Evolutionary conservation across 1,139 yeast species (phyloP).

Genomic region (Blastobotrys ciferrii): DNA sequence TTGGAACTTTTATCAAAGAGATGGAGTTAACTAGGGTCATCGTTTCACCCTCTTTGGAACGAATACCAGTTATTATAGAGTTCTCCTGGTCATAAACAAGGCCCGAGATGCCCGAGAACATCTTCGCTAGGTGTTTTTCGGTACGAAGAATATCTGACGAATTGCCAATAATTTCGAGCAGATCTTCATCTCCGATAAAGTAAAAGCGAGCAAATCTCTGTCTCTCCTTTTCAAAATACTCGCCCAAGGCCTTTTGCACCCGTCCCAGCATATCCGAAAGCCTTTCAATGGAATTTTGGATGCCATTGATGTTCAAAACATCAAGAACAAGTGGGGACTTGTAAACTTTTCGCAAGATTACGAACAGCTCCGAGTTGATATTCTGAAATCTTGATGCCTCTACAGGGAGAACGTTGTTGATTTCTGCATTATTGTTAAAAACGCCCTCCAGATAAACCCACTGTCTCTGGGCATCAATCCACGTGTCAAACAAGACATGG

Average conservation of each 20-base stretch:
- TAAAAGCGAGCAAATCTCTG: constrained; percentile 77
- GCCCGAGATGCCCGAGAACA: constrained; percentile 65
- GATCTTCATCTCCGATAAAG: constrained; percentile 87
- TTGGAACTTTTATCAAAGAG: constrained; percentile 43
- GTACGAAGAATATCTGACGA: constrained; percentile 49
- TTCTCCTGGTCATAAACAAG: constrained; percentile 44
- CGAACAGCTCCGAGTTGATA: constrained; percentile 59
- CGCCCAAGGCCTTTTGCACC: constrained; percentile 67
- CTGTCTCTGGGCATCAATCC: constrained; percentile 86
- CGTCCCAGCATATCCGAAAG: constrained; percentile 55
- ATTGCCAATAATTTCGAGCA: constrained; percentile 78
- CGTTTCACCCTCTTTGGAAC: constrained; percentile 64
- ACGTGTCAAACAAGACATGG: constrained; percentile 55
- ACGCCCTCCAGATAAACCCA: constrained; percentile 88
- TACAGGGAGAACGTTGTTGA: constrained; percentile 60
- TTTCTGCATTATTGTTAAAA: constrained; percentile 57
- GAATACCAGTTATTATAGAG: constrained; percentile 47
- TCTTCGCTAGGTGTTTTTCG: constrained; percentile 63
- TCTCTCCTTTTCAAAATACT: constrained; percentile 78
- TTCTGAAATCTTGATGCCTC: constrained; percentile 69
- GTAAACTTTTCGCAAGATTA: constrained; percentile 50
- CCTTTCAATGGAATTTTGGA: constrained; percentile 50
- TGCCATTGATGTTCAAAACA: constrained; percentile 52
- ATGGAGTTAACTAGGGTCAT: constrained; percentile 49
- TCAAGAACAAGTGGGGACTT: constrained; percentile 57